Conservation (phyloP, 2,329 filamentous ascomycete genomes). For the Fusarium mundagurra region DNA sequence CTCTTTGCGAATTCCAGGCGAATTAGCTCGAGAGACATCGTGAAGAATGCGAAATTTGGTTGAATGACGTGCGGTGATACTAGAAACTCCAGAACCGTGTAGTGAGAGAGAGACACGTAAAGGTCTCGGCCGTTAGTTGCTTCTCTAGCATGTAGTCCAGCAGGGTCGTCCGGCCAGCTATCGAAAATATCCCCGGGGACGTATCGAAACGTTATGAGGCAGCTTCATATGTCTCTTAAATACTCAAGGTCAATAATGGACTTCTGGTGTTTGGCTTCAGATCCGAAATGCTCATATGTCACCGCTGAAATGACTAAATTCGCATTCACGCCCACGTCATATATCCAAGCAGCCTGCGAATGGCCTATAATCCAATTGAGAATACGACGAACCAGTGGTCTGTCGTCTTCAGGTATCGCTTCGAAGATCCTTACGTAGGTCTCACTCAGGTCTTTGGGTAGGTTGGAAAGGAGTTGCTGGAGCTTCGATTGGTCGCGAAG, state of each 20-base stretch:
- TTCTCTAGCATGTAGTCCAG: not conserved
- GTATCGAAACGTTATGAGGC: not conserved
- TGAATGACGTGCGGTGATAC: not conserved
- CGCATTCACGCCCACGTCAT: not conserved
- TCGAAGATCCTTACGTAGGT: not conserved
- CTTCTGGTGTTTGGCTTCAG: fast-evolving
- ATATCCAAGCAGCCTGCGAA: not conserved
- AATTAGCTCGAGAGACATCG: not conserved
- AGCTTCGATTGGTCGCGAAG: not conserved
- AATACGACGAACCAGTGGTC: not conserved
- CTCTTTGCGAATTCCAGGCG: not conserved
- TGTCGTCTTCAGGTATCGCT: not conserved
- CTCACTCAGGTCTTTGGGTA: not conserved
- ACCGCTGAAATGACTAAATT: not conserved
- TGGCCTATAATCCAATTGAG: not conserved
- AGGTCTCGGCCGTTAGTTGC: not conserved
- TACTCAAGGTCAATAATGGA: not conserved
- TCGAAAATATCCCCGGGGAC: not conserved
- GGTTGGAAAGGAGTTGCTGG: not conserved
- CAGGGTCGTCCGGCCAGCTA: not conserved
- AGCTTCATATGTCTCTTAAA: not conserved
- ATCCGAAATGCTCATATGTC: not conserved
- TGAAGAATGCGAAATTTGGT: not conserved
- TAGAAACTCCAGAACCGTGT: not conserved
- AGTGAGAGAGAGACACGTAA: not conserved